phyloP scores from a whole-genome alignment of 768 basidiomycete species.

The Dendrothele bispora region DNA sequence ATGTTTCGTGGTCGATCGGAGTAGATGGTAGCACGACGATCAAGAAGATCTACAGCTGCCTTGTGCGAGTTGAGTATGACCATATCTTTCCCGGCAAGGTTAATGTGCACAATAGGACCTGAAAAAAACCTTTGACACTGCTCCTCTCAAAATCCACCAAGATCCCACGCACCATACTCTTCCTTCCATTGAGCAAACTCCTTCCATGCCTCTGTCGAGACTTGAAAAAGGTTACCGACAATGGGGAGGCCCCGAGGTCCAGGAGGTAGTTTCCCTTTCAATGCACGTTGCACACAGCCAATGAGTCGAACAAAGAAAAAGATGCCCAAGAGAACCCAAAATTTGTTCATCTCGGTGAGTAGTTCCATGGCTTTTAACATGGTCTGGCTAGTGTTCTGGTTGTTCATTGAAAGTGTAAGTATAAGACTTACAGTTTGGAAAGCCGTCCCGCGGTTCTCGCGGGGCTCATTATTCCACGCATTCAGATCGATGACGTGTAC shows the following conservation, averaged over 20 bases:
- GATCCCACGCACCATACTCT: background rate
- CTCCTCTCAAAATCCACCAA: background rate
- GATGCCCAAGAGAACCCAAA: background rate
- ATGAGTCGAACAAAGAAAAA: background rate
- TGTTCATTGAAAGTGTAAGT: too few species aligned
- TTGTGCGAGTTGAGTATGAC: background rate
- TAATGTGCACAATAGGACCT: background rate
- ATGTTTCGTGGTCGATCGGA: slow-evolving; percentile 9
- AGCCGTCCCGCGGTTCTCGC: too few species aligned
- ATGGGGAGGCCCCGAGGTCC: slow-evolving; percentile 1
- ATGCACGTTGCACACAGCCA: background rate
- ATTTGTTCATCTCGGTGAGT: background rate
- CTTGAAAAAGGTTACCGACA: slow-evolving; percentile 2
- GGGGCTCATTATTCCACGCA: too few species aligned
- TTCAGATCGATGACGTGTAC: too few species aligned
- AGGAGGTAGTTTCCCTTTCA: slow-evolving; percentile 1
- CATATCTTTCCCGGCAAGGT: background rate
- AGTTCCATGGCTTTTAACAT: too few species aligned
- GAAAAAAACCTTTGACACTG: background rate
- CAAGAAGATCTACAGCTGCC: background rate
- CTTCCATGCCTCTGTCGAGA: background rate
- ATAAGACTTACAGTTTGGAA: too few species aligned
- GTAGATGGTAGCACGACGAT: slow-evolving; percentile 18
- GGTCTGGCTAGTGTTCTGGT: too few species aligned
- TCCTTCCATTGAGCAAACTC: background rate